phyloP scores from a whole-genome alignment of 768 basidiomycete genomes.

The Leucocoprinus sp. region DNA sequence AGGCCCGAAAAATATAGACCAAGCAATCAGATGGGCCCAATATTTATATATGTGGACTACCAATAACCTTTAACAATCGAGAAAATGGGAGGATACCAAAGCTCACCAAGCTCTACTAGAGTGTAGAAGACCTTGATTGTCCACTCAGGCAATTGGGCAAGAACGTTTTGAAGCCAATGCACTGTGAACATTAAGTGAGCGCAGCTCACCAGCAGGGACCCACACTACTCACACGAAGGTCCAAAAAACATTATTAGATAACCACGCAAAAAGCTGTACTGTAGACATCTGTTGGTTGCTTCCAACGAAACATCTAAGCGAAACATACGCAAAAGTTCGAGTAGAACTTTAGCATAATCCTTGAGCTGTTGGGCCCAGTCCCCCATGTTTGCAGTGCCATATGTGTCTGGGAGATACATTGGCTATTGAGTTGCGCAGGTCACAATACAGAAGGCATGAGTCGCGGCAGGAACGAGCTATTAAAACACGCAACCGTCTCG shows the following conservation, averaged over 20 bases:
- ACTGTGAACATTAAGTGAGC: background rate
- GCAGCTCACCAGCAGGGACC: background rate
- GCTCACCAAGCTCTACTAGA: constrained; percentile 4
- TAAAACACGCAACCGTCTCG: constrained; percentile 3
- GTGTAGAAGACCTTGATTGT: background rate
- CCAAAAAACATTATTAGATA: background rate
- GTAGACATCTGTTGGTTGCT: background rate
- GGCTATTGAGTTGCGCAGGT: background rate
- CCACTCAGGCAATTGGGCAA: constrained; percentile 17
- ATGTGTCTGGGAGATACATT: constrained; percentile 4
- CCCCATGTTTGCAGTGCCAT: background rate
- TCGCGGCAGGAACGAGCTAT: background rate
- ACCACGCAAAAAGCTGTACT: background rate
- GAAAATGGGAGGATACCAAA: background rate
- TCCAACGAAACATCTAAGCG: too few species aligned
- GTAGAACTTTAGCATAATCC: background rate
- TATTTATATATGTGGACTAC: constrained; percentile 25
- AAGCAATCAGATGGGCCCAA: constrained; percentile 22
- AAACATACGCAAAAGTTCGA: constrained; percentile 5
- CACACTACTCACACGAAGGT: background rate
- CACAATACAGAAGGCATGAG: constrained; percentile 4
- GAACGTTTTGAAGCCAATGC: constrained; percentile 4
- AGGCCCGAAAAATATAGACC: constrained; percentile 36
- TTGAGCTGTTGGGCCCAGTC: constrained; percentile 1
- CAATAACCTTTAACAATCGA: background rate